A percentile compares a stretch with the other conserved stretches of the same genome.
phyloP scores from a whole-genome alignment of 148 eudicot genomes.

The Diospyros kaki region DNA sequence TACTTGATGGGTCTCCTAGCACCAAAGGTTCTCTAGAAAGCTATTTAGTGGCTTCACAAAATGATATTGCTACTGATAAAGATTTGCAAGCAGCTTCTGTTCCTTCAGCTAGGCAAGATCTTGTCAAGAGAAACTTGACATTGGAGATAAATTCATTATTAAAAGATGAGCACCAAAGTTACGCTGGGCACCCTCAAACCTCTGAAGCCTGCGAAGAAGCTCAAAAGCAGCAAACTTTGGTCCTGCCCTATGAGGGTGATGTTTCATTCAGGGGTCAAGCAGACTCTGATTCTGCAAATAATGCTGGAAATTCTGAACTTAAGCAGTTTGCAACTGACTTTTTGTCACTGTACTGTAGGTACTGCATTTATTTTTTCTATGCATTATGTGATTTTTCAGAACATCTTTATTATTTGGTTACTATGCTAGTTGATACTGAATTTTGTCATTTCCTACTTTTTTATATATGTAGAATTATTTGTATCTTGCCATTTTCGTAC shows the following conservation, averaged over 20 bases:
- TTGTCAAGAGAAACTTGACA: conserved; percentile 53
- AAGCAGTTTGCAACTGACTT: conserved; percentile 59
- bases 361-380: conserved; percentile 4
- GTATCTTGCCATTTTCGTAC: background rate
- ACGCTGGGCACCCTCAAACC: conserved; percentile 21
- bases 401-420: no score
- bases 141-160: conserved; percentile 40
- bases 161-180: conserved; percentile 28
- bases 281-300: conserved; percentile 20
- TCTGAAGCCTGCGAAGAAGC: conserved; percentile 22
- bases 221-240: conserved; percentile 16
- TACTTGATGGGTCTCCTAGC: conserved; percentile 66
- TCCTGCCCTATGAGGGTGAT: conserved; percentile 16
- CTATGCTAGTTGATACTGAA: no score
- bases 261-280: conserved; percentile 15
- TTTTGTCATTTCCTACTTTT: background rate
- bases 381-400: background rate
- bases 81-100: conserved; percentile 7
- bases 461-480: background rate
- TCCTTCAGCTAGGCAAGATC: conserved; percentile 27
- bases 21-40: conserved; percentile 69
- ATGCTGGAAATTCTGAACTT: conserved; percentile 33
- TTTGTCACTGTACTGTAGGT: conserved; percentile 75
- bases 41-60: conserved; percentile 59
- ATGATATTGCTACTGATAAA: conserved; percentile 28